Evolutionary conservation across 768 basidiomycete species (phyloP), one percentile per base, ranked within the genome.

Genomic region (Serendipita vermifera): DNA sequence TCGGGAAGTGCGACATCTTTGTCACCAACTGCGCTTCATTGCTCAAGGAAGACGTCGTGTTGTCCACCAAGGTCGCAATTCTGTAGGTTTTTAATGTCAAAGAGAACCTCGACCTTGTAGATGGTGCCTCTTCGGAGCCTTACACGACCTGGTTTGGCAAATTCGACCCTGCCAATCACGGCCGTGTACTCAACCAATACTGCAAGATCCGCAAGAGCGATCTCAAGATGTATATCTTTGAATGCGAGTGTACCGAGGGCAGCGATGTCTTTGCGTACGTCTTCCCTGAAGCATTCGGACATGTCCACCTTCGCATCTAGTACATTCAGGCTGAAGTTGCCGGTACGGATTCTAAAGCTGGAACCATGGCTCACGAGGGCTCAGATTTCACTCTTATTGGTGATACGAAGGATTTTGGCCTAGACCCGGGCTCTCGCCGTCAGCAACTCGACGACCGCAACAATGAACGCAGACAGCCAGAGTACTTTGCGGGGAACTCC

Each of bases 101-200:
- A n/a, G n/a, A n/a, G n/a, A n/a, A n/a, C n/a, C n/a, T n/a, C n/a
- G n/a, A n/a, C n/a, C n/a, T n/a, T n/a, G n/a, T n/a, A n/a, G n/a
- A n/a, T n/a, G n/a, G n/a, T n/a, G n/a, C n/a, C n/a, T n/a, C n/a
- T n/a, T n/a, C n/a, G n/a, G n/a, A n/a, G n/a, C 72, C 75, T 48
- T 77, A 70, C 59, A 71, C 65, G 17, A 75, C 75, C 36, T 78
- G 77, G 76, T 78, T 78, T 63, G 77, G 77, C 35, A 61, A 72
- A 26, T 74, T 71, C 66, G 69, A 65, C 26, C 48, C 62, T 33
- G 31, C 67, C 13, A 70, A 69, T 41, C 70, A 73, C 62, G 60
- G 43, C 55, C 74, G 69, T 13, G 69, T 73, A 40, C 43, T 53
- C 6, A 64, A 67, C 40, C 75, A 77, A 62, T 77, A 64, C 69